Evolutionary conservation across 1,139 yeast genomes (phyloP).

Genomic region (Kurtzmaniella quercitrusa): DNA sequence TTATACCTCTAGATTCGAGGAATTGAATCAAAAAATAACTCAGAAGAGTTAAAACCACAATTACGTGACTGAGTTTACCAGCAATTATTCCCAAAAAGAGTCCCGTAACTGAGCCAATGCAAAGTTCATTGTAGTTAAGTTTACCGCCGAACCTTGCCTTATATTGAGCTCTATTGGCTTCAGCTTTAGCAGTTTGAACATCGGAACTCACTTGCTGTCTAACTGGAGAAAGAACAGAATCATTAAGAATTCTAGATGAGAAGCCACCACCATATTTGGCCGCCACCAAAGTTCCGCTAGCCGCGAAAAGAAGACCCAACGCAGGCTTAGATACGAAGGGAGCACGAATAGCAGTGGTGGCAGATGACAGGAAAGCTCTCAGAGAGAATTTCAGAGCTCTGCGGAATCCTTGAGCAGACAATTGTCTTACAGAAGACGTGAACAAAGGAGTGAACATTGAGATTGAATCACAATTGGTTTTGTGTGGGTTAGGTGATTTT

Average conservation of each 20-base stretch:
- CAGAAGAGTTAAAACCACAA: slow-evolving; percentile 51
- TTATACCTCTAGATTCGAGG: slow-evolving; percentile 55
- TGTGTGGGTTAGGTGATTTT: no score
- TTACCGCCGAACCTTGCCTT: slow-evolving; percentile 29
- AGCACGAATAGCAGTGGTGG: not conserved
- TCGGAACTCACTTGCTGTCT: not conserved
- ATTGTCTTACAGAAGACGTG: slow-evolving; percentile 4
- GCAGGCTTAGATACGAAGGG: not conserved
- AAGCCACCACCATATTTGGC: slow-evolving; percentile 1
- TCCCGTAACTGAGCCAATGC: slow-evolving; percentile 68
- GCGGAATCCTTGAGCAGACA: not conserved
- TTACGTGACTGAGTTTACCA: slow-evolving; percentile 61
- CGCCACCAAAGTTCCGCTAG: slow-evolving; percentile 6
- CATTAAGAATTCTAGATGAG: slow-evolving; percentile 8
- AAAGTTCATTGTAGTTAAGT: slow-evolving; percentile 60
- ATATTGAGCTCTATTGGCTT: not conserved
- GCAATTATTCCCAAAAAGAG: slow-evolving; percentile 56
- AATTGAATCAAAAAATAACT: slow-evolving; percentile 53
- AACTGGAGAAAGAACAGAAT: slow-evolving; percentile 6
- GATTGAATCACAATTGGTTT: not conserved
- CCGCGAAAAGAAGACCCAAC: slow-evolving; percentile 5
- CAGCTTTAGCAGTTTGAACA: slow-evolving; percentile 2
- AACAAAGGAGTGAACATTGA: slow-evolving; percentile 7
- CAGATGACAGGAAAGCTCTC: not conserved
- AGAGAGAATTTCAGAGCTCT: not conserved